phyloP scores from a whole-genome alignment of 2,329 filamentous ascomycete species.

The Sarocladium oryzae region DNA sequence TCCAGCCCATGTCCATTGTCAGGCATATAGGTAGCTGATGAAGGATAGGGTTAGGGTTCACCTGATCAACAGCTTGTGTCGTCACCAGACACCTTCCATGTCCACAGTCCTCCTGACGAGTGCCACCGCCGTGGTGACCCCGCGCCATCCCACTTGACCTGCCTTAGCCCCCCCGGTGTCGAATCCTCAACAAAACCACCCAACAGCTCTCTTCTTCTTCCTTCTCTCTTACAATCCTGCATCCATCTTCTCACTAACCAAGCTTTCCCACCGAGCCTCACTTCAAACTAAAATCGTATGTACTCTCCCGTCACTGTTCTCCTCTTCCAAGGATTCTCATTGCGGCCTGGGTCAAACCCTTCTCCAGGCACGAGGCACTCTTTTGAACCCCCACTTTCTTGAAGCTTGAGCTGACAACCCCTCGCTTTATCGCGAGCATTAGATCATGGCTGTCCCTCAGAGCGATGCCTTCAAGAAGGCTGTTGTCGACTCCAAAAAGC shows the following conservation, averaged over 20 bases:
- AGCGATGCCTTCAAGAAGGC: constrained; percentile 49
- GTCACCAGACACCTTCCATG: no score
- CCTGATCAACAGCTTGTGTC: background rate
- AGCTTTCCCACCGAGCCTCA: background rate
- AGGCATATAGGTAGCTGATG: no score
- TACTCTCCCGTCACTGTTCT: background rate
- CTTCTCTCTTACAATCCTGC: background rate
- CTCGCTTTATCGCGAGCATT: background rate
- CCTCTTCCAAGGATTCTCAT: no score
- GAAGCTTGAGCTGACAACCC: constrained; percentile 4
- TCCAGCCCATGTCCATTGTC: constrained; percentile 6
- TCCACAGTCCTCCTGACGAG: no score
- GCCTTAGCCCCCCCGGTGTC: background rate
- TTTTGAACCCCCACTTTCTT: background rate
- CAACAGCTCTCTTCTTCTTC: background rate
- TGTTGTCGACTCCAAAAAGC: constrained; percentile 58
- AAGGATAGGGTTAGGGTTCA: no score
- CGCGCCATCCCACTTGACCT: constrained; percentile 2
- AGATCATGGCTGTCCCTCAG: constrained; percentile 32
- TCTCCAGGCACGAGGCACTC: background rate
- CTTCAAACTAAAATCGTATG: background rate
- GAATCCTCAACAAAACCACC: constrained; percentile 8
- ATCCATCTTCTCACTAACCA: background rate
- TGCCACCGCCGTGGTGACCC: no score
- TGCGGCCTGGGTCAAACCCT: background rate